Conservation (phyloP, 345 rosid species). For the Eucalyptus sp. region DNA sequence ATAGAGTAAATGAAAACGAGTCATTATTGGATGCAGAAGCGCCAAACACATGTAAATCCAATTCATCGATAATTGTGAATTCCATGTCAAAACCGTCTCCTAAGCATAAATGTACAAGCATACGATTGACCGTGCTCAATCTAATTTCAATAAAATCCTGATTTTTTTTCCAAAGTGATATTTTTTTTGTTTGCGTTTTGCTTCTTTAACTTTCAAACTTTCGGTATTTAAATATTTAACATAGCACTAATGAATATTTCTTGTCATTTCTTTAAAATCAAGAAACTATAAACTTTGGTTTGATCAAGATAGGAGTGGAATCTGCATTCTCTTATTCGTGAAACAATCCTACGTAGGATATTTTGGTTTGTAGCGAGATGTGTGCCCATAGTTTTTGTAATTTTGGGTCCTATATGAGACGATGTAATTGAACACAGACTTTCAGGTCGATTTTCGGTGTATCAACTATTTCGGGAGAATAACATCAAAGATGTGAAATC, state of each 20-base stretch:
- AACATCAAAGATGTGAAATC: not conserved
- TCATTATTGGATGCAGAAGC: not conserved
- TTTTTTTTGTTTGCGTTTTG: not conserved
- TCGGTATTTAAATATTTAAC: not conserved
- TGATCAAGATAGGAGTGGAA: not conserved
- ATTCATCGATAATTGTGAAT: not conserved
- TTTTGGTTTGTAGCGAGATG: not conserved
- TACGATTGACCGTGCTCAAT: not conserved
- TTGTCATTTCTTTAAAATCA: not conserved
- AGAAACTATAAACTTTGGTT: not conserved
- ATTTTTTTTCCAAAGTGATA: not conserved
- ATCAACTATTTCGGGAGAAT: not conserved
- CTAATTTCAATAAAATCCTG: not conserved
- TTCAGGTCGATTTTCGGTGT: fast-evolving
- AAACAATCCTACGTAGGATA: not conserved
- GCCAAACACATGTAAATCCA: not conserved
- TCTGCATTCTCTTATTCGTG: not conserved
- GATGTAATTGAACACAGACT: not conserved
- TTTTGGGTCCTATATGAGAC: not conserved
- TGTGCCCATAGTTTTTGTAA: not conserved
- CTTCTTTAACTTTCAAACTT: not conserved
- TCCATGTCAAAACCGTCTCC: not conserved
- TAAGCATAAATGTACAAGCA: not conserved
- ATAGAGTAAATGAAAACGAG: not conserved
- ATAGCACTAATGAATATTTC: not conserved